Evolutionary conservation across 352 stramenopile genomes (phyloP).

Genomic region (Phytophthora litchii): DNA sequence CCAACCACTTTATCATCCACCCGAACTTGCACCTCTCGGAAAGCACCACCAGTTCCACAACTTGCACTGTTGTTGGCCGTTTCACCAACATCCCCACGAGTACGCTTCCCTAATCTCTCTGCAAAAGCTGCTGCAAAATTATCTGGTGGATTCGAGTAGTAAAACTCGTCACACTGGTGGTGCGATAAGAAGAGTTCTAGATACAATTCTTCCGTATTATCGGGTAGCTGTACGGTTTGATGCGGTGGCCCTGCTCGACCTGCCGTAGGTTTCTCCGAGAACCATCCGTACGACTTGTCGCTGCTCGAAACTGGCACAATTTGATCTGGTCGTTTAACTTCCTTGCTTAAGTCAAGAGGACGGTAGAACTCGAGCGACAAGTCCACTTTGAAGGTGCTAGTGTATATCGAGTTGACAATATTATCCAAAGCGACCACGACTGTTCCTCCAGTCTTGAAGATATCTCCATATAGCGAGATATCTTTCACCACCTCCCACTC

Average conservation of each 20-base stretch:
- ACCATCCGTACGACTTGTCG: conserved; percentile 63
- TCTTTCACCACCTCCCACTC: conserved; percentile 75
- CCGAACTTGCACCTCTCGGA: conserved; percentile 74
- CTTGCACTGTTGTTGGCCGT: neutral
- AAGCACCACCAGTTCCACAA: conserved; percentile 44
- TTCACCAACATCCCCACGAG: conserved; percentile 8
- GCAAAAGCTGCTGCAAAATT: conserved; percentile 14
- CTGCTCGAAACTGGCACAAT: conserved; percentile 55
- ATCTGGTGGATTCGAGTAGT: conserved; percentile 66
- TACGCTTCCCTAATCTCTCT: conserved; percentile 40
- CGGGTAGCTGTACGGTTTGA: conserved; percentile 51
- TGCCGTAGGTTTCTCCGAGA: conserved; percentile 57
- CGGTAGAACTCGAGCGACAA: conserved; percentile 66
- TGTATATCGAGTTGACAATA: conserved; percentile 64
- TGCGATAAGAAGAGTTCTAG: conserved; percentile 75
- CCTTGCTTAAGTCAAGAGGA: conserved; percentile 24
- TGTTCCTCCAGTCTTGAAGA: conserved; percentile 52
- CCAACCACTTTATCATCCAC: conserved; percentile 68
- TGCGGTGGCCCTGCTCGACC: conserved; percentile 33
- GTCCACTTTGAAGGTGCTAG: conserved; percentile 64
- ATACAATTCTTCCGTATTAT: conserved; percentile 70
- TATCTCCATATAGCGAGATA: conserved; percentile 59
- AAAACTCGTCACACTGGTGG: conserved; percentile 82
- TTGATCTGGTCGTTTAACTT: conserved; percentile 39
- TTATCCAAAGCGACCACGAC: conserved; percentile 73